A percentile compares a stretch with the other conserved stretches of the same genome.
Evolutionary conservation across 2,329 filamentous ascomycete species (phyloP).

Genomic region (Rutstroemia sp.): DNA sequence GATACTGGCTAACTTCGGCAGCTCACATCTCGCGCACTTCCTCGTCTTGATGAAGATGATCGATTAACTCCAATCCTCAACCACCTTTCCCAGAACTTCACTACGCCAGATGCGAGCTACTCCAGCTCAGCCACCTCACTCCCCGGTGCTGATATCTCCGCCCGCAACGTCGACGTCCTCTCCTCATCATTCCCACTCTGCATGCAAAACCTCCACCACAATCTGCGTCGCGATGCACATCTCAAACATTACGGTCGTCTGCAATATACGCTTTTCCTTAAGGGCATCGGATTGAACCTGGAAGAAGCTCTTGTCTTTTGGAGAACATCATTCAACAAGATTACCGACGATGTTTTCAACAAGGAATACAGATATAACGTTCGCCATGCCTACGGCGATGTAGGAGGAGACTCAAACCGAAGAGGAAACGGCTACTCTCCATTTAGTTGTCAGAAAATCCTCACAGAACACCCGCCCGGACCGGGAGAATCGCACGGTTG

Average conservation of each 20-base stretch:
- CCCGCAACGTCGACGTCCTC: constrained; percentile 71
- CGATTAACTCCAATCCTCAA: constrained; percentile 68
- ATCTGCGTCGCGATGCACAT: constrained; percentile 79
- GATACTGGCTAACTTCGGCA: constrained; percentile 29
- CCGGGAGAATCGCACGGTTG: constrained; percentile 91
- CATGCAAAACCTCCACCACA: constrained; percentile 86
- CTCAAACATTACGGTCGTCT: constrained; percentile 89
- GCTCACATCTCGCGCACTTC: constrained; percentile 84
- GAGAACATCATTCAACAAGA: constrained; percentile 75
- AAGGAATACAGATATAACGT: constrained; percentile 98
- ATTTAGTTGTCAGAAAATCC: constrained; percentile 89
- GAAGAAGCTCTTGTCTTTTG: constrained; percentile 91
- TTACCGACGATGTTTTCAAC: constrained; percentile 91
- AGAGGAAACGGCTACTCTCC: constrained; percentile 83
- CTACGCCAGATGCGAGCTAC: constrained; percentile 81
- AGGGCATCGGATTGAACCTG: constrained; percentile 86
- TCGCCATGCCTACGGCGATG: constrained; percentile 89
- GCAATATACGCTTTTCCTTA: constrained; percentile 94
- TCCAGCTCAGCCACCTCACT: constrained; percentile 56
- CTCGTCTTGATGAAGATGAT: constrained; percentile 92
- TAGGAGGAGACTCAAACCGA: constrained; percentile 84
- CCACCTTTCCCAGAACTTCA: constrained; percentile 92
- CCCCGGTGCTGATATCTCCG: constrained; percentile 66
- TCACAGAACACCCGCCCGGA: constrained; percentile 81
- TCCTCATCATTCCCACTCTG: constrained; percentile 82